Percentiles rank a stretch among this genome's conserved stretches.
These are phyloP conservation scores for Aspergillus arachidicola DNA, from an alignment of 2,329 filamentous ascomycete species.

Conservation along the genomic window DNA sequence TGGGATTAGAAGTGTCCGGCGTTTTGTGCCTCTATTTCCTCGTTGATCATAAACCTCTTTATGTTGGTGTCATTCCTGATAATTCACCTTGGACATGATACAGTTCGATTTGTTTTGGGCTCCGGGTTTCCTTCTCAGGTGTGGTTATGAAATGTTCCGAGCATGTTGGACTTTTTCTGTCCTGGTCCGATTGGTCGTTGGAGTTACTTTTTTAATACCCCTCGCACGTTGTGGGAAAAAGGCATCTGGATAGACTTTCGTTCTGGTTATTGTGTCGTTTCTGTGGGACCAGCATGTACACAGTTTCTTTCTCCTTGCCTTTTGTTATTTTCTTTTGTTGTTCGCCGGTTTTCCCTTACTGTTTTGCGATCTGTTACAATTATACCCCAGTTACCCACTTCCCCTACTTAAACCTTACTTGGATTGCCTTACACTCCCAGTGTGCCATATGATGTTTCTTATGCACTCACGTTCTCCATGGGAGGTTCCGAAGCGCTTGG, in stretches of 20 bases:
- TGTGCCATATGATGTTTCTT: constrained; percentile 11
- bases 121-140: constrained; percentile 16
- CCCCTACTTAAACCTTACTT: not conserved
- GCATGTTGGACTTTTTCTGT: constrained; percentile 21
- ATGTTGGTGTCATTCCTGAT: constrained; percentile 11
- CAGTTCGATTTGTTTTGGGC: constrained; percentile 12
- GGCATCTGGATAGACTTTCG: constrained; percentile 28
- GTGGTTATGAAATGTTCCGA: constrained; percentile 13
- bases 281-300: constrained; percentile 10
- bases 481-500: not conserved
- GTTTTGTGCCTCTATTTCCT: constrained; percentile 26
- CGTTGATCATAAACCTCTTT: constrained; percentile 9
- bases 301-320: constrained; percentile 6
- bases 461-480: constrained; percentile 4
- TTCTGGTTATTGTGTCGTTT: constrained; percentile 16
- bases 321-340: not conserved
- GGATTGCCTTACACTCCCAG: constrained; percentile 1
- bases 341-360: constrained; percentile 4
- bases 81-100: constrained; percentile 9
- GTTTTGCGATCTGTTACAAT: constrained; percentile 8
- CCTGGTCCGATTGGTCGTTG: constrained; percentile 19
- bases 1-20: constrained; percentile 37
- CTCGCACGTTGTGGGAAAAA: constrained; percentile 25
- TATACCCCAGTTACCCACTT: constrained; percentile 12
- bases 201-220: constrained; percentile 27